Evolutionary conservation across 2,329 filamentous ascomycete genomes (phyloP).

Genomic region (Colletotrichum aenigma): DNA sequence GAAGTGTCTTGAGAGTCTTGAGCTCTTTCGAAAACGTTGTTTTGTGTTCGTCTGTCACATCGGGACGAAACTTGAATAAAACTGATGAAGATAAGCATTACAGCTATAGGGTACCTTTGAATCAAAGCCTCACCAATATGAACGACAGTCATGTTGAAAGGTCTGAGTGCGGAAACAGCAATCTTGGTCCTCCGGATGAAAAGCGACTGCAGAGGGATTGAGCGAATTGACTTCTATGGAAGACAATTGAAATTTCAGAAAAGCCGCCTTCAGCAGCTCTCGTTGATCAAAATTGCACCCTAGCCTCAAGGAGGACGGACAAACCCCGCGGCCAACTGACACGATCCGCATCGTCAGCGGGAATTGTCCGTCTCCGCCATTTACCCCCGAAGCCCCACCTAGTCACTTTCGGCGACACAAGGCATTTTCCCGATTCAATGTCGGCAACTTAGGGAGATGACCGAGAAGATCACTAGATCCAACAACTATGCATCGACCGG

Average conservation of each 20-base stretch:
- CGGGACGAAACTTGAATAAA: constrained; percentile 52
- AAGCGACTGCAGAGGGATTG: background rate
- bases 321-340: background rate
- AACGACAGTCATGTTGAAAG: constrained; percentile 34
- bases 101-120: background rate
- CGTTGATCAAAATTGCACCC: fast-evolving
- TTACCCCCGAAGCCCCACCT: background rate
- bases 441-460: background rate
- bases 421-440: background rate
- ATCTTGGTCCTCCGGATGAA: fast-evolving
- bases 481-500: fast-evolving
- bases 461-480: background rate
- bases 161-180: fast-evolving
- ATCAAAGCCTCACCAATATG: constrained; percentile 33
- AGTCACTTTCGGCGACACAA: fast-evolving
- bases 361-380: background rate
- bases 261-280: fast-evolving
- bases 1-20: constrained; percentile 50
- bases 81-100: constrained; percentile 34
- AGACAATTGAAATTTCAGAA: background rate
- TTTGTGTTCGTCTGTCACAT: constrained; percentile 45
- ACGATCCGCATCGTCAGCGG: background rate
- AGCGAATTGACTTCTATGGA: fast-evolving
- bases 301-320: background rate
- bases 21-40: constrained; percentile 49